These are phyloP conservation scores for Saccharomycopsis sp. DNA, from an alignment of 805 yeast genomes.

Conservation along the genomic window DNA sequence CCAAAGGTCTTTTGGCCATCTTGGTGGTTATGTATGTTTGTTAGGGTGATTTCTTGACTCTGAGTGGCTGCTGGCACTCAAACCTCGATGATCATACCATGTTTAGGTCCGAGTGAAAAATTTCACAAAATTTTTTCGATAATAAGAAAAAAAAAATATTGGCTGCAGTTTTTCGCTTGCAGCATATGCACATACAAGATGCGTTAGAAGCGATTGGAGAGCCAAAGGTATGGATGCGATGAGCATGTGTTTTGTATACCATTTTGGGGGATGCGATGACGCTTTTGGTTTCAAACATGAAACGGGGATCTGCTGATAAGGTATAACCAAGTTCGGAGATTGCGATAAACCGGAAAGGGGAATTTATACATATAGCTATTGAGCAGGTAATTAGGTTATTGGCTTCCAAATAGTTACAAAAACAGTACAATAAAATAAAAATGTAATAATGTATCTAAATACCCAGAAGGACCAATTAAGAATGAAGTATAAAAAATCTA, in stretches of 20 bases:
- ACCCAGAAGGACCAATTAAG: constrained; percentile 14
- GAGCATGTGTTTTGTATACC: not conserved
- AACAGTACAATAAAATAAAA: constrained; percentile 12
- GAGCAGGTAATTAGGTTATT: no score
- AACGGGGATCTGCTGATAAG: not conserved
- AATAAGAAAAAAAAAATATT: no score
- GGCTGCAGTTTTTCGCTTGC: not conserved
- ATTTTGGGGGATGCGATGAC: no score
- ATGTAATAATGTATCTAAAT: constrained; percentile 3
- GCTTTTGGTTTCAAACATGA: not conserved
- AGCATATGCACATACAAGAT: not conserved
- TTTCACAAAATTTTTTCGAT: not conserved
- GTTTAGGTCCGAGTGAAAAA: not conserved
- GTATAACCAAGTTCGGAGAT: no score
- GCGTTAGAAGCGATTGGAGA: not conserved
- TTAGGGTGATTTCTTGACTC: not conserved
- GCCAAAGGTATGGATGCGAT: not conserved
- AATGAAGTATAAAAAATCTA: constrained; percentile 17
- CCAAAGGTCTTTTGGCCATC: constrained; percentile 63
- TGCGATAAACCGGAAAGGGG: no score
- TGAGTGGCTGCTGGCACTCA: not conserved
- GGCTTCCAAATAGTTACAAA: no score
- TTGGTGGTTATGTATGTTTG: constrained; percentile 2
- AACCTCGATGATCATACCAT: not conserved
- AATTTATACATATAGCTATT: no score